phyloP scores from a whole-genome alignment of 257 asterid species.

The Nicotiana noctiflora region DNA sequence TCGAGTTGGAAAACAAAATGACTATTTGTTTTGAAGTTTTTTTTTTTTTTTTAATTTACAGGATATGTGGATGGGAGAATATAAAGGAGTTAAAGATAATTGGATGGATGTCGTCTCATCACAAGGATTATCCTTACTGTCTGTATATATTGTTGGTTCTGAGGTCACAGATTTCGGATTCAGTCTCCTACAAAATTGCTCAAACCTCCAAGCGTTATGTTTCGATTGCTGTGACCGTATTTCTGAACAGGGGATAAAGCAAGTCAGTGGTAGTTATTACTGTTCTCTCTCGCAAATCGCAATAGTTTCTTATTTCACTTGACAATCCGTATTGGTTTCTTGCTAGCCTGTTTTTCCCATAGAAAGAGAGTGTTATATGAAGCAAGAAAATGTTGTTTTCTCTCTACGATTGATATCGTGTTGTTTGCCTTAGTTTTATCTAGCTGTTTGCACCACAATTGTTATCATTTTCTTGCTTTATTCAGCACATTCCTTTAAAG shows the following conservation, averaged over 20 bases:
- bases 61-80: conserved; percentile 79
- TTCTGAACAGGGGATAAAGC: conserved; percentile 61
- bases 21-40: background rate
- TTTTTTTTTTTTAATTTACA: conserved; percentile 27
- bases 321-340: background rate
- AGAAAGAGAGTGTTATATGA: background rate
- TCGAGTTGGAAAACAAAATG: too few relatives aligned
- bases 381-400: background rate
- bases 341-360: background rate
- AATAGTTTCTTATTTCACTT: background rate
- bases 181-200: conserved; percentile 49
- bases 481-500: background rate
- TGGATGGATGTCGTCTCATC: conserved; percentile 87
- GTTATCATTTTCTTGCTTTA: background rate
- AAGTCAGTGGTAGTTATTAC: conserved; percentile 45
- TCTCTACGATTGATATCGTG: background rate
- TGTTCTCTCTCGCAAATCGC: background rate
- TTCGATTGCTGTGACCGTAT: conserved; percentile 67
- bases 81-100: conserved; percentile 56
- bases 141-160: conserved; percentile 70
- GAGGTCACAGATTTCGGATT: conserved; percentile 74
- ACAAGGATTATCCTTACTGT: conserved; percentile 74
- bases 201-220: conserved; percentile 53
- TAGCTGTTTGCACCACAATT: background rate
- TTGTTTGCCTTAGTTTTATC: too few relatives aligned